phyloP scores from a whole-genome alignment of 2,329 filamentous ascomycete species.

The Cercospora sojina region DNA sequence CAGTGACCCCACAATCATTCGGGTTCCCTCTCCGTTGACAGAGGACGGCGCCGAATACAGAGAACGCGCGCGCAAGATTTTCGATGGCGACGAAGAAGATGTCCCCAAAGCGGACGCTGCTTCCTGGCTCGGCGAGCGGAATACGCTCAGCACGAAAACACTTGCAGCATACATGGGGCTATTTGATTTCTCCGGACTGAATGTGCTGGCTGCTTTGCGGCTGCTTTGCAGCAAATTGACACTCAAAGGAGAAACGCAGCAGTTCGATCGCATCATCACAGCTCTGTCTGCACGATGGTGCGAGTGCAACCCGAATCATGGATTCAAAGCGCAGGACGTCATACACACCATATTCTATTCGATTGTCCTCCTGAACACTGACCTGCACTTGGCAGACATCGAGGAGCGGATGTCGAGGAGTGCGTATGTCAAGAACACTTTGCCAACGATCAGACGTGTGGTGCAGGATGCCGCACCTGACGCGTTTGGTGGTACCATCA shows the following conservation, averaged over 20 bases:
- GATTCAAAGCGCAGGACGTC: conserved; percentile 89
- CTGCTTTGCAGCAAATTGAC: conserved; percentile 78
- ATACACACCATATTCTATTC: conserved; percentile 98
- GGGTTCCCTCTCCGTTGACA: conserved; percentile 24
- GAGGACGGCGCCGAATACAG: conserved; percentile 60
- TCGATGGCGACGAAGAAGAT: conserved; percentile 78
- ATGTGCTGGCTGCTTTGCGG: conserved; percentile 74
- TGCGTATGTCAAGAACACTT: conserved; percentile 95
- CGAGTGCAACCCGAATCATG: conserved; percentile 85
- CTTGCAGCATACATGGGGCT: conserved; percentile 84
- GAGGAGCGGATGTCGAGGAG: conserved; percentile 92
- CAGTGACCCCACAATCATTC: conserved; percentile 30
- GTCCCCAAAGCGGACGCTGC: conserved; percentile 77
- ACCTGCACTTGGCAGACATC: conserved; percentile 92
- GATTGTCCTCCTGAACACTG: conserved; percentile 90
- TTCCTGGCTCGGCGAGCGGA: conserved; percentile 78
- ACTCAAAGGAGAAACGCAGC: conserved; percentile 89
- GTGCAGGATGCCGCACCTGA: conserved; percentile 70
- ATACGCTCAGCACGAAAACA: conserved; percentile 53
- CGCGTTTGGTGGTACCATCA: conserved; percentile 54
- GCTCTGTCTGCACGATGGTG: conserved; percentile 90
- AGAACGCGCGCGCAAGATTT: conserved; percentile 78
- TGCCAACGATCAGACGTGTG: conserved; percentile 80
- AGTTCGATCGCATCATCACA: conserved; percentile 91
- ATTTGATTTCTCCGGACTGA: conserved; percentile 80